Conservation (phyloP, 192 early-diverging fungal genomes). For the Coemansia sp. region DNA sequence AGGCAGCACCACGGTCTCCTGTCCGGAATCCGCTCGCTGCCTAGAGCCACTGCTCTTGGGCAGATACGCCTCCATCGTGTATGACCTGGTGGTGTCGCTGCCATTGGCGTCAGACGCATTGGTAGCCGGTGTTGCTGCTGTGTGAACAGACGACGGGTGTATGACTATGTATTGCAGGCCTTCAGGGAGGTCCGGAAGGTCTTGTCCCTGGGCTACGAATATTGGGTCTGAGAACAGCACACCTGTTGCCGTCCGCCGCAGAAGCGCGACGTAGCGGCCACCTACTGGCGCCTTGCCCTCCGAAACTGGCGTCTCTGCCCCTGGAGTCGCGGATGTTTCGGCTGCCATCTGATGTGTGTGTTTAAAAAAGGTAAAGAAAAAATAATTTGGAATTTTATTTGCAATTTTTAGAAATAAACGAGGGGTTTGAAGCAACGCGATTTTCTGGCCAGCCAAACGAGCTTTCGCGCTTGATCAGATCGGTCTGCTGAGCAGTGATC, state of each 20-base stretch:
- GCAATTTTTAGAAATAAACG: too few species aligned
- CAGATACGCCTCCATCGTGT: conserved; percentile 23
- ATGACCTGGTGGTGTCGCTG: conserved; percentile 1
- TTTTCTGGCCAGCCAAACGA: too few species aligned
- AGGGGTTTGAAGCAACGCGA: too few species aligned
- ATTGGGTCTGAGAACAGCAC: conserved; percentile 50
- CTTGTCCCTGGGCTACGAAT: conserved; percentile 19
- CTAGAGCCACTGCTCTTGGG: background rate
- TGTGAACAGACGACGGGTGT: conserved; percentile 17
- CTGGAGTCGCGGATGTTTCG: background rate
- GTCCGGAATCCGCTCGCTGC: background rate
- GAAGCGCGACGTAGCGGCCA: conserved; percentile 39
- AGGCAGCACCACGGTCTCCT: conserved; percentile 8
- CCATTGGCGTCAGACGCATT: background rate
- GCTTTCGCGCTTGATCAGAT: too few species aligned
- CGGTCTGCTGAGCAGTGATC: too few species aligned
- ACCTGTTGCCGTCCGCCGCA: conserved; percentile 33
- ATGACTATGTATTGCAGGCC: conserved; percentile 46
- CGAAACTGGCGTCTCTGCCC: background rate
- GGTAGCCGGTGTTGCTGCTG: background rate
- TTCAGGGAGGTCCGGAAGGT: conserved; percentile 40
- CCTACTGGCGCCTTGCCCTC: conserved; percentile 13
- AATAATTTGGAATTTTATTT: background rate
- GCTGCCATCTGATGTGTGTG: background rate
- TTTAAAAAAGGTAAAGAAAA: background rate